Percentiles rank a stretch among this genome's conserved stretches.
Evolutionary conservation across 306 rosid genomes (phyloP).

Genomic region (Ormosia semicastrata): DNA sequence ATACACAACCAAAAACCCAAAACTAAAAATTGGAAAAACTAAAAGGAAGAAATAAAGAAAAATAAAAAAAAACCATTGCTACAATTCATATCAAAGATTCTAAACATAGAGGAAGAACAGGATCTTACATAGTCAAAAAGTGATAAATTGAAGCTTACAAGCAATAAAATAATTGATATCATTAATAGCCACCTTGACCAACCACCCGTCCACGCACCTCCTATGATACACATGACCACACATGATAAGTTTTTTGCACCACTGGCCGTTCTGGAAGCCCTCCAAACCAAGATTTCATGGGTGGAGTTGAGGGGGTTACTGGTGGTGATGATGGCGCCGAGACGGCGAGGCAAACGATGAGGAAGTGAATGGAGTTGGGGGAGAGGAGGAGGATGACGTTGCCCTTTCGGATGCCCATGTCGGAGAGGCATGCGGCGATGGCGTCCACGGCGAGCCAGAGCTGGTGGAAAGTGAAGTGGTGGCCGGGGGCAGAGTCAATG

Average conservation of each 20-base stretch:
- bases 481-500: too few species aligned
- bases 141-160: conserved; percentile 23
- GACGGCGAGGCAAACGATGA: too few species aligned
- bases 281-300: conserved; percentile 68
- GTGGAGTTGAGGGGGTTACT: too few species aligned
- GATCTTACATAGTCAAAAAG: conserved; percentile 7
- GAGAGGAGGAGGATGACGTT: too few species aligned
- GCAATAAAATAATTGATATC: conserved; percentile 31
- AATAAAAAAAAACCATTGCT: neutral
- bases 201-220: conserved; percentile 58
- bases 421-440: too few species aligned
- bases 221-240: conserved; percentile 59
- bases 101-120: neutral
- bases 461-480: too few species aligned
- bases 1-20: neutral
- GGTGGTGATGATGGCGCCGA: too few species aligned
- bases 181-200: conserved; percentile 42
- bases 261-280: conserved; percentile 43
- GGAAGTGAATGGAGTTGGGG: too few species aligned
- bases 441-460: too few species aligned
- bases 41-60: neutral
- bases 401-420: too few species aligned
- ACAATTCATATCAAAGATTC: neutral
- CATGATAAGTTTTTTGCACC: conserved; percentile 50
- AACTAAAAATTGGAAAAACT: neutral